phyloP scores from a whole-genome alignment of 192 early-diverging fungal species.

The Nowakowskiella sp. region DNA sequence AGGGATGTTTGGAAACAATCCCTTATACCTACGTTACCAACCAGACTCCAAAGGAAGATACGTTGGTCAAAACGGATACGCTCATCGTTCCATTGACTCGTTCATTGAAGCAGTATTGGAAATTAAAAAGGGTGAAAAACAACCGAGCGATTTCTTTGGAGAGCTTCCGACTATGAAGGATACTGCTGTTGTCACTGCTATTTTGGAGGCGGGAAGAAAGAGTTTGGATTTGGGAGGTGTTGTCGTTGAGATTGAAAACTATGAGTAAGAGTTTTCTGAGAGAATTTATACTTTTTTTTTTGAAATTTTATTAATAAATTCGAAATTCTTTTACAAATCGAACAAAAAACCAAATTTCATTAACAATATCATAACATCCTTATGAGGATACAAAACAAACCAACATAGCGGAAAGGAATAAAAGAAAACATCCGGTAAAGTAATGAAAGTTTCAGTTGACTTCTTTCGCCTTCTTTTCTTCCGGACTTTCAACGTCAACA shows the following conservation, averaged over 20 bases:
- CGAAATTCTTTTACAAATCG: too few species aligned
- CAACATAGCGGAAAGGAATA: too few species aligned
- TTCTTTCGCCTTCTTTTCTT: too few species aligned
- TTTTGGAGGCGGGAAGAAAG: conserved; percentile 38
- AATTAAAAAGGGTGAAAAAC: conserved; percentile 17
- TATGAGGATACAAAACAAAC: too few species aligned
- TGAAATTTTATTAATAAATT: too few species aligned
- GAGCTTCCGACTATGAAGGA: conserved; percentile 27
- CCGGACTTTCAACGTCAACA: too few species aligned
- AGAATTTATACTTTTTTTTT: too few species aligned
- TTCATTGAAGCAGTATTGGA: conserved; percentile 20
- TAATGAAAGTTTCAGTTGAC: too few species aligned
- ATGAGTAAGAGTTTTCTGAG: too few species aligned
- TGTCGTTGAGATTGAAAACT: conserved; percentile 2
- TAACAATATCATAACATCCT: too few species aligned
- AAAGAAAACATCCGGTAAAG: too few species aligned
- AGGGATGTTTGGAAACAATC: conserved; percentile 24
- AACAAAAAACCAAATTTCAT: too few species aligned
- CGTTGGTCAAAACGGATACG: conserved; percentile 33
- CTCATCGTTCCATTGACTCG: conserved; percentile 28
- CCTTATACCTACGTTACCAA: conserved; percentile 36
- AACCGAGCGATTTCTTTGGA: conserved; percentile 21
- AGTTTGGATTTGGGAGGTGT: conserved; percentile 22
- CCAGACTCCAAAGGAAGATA: conserved; percentile 33
- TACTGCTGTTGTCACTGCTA: conserved; percentile 31